These are phyloP conservation scores for Coprinopsis strossmayeri DNA, from an alignment of 768 basidiomycete species.

Conservation along the genomic window DNA sequence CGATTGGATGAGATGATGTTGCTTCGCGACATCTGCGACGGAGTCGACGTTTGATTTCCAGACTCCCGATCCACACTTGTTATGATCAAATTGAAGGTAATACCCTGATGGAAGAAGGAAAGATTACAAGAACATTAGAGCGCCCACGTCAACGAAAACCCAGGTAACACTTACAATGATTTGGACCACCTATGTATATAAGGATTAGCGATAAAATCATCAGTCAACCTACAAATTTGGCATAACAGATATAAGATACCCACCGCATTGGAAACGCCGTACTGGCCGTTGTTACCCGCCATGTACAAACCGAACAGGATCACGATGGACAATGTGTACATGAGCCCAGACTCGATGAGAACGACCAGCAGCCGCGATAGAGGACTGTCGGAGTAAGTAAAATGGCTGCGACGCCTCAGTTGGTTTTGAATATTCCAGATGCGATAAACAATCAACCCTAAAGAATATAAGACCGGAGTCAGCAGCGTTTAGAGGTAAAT, in stretches of 20 bases:
- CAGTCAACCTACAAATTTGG: no score
- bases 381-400: slow-evolving; percentile 16
- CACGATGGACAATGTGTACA: slow-evolving; percentile 30
- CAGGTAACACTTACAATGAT: slow-evolving; percentile 26
- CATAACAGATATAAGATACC: no score
- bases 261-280: slow-evolving; percentile 32
- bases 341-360: slow-evolving; percentile 32
- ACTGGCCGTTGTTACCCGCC: slow-evolving; percentile 28
- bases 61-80: slow-evolving; percentile 19
- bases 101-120: slow-evolving; percentile 15
- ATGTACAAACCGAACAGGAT: slow-evolving; percentile 30
- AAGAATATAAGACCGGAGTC: no score
- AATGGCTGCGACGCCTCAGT: slow-evolving; percentile 18
- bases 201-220: no score
- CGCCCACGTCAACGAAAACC: no score
- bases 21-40: slow-evolving; percentile 5
- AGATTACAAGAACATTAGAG: not conserved
- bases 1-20: slow-evolving; percentile 5
- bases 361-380: slow-evolving; percentile 23
- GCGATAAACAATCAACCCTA: slow-evolving; percentile 31
- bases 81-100: slow-evolving; percentile 28
- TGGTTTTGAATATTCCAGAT: slow-evolving; percentile 28
- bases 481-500: not conserved
- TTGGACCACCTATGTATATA: slow-evolving; percentile 30
- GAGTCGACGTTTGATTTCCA: slow-evolving; percentile 11